Percentiles rank a stretch among this genome's conserved stretches.
Conservation (phyloP, 176 grass and related monocot species). For the Zoysia japonica region DNA sequence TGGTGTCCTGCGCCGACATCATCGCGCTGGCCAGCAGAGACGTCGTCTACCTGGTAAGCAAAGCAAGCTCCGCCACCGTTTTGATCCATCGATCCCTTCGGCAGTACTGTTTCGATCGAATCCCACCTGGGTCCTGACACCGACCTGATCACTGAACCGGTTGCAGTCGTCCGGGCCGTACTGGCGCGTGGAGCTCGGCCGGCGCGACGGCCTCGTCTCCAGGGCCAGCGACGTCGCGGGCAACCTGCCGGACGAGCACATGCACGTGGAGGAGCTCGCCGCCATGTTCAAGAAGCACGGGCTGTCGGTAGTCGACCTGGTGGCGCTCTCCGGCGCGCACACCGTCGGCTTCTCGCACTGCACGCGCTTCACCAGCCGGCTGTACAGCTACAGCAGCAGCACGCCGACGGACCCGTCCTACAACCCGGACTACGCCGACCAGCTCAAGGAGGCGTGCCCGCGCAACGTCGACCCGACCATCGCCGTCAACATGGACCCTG, state of each 20-base stretch:
- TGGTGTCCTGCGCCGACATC: slow-evolving; percentile 89
- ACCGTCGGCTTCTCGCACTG: slow-evolving; percentile 87
- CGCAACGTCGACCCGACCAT: slow-evolving; percentile 52
- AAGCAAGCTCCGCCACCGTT: background rate
- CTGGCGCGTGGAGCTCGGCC: slow-evolving; percentile 69
- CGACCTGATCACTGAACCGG: background rate
- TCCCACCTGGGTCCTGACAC: no score
- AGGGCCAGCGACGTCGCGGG: slow-evolving; percentile 54
- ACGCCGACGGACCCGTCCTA: slow-evolving; percentile 48
- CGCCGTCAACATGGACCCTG: slow-evolving; percentile 80
- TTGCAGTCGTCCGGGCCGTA: slow-evolving; percentile 56
- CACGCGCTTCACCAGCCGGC: slow-evolving; percentile 61
- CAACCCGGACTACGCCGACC: slow-evolving; percentile 41
- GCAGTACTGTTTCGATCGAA: background rate
- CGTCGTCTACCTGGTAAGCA: slow-evolving; percentile 61
- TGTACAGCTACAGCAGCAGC: slow-evolving; percentile 45
- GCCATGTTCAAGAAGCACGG: slow-evolving; percentile 44
- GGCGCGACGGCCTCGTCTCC: slow-evolving; percentile 66
- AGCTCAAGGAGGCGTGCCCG: slow-evolving; percentile 73
- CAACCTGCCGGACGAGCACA: slow-evolving; percentile 60
- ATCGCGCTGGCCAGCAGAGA: slow-evolving; percentile 67
- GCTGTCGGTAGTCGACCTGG: slow-evolving; percentile 53
- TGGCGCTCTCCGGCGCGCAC: slow-evolving; percentile 82
- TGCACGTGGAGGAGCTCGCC: slow-evolving; percentile 54
- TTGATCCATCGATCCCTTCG: background rate